Evolutionary conservation across 148 eudicot species (phyloP).

Genomic region (Cornus controversa): DNA sequence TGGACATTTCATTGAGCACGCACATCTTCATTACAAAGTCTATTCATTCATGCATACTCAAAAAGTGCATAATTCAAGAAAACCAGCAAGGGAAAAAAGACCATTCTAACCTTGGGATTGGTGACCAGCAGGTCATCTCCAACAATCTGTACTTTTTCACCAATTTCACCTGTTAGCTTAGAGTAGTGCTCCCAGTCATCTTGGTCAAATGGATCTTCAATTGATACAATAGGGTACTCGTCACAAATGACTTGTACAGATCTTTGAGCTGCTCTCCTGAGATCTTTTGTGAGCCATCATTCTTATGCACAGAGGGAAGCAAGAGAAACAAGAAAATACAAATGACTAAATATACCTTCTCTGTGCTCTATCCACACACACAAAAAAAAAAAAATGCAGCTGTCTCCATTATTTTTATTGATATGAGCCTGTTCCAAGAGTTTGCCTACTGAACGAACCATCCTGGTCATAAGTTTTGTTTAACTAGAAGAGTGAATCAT

Average conservation of each 20-base stretch:
- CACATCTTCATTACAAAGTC: no score
- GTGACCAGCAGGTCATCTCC: conserved; percentile 99
- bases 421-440: no score
- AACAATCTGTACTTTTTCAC: no score
- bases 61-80: neutral
- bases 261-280: conserved; percentile 88
- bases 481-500: neutral
- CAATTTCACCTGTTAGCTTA: conserved; percentile 60
- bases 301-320: conserved; percentile 48
- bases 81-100: neutral
- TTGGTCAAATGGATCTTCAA: conserved; percentile 94
- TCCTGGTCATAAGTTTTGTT: no score
- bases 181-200: conserved; percentile 92
- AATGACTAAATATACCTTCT: neutral
- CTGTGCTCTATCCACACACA: neutral
- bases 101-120: conserved; percentile 68
- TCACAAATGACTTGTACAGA: conserved; percentile 82
- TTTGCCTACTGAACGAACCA: neutral
- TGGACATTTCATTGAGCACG: conserved; percentile 13
- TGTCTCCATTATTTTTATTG: neutral
- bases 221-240: conserved; percentile 91
- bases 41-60: neutral
- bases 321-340: neutral
- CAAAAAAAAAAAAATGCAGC: neutral
- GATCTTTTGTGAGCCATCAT: conserved; percentile 78